Base-by-base conservation (phyloP, 2,329 filamentous ascomycete species). In the Fusarium concolor region DNA sequence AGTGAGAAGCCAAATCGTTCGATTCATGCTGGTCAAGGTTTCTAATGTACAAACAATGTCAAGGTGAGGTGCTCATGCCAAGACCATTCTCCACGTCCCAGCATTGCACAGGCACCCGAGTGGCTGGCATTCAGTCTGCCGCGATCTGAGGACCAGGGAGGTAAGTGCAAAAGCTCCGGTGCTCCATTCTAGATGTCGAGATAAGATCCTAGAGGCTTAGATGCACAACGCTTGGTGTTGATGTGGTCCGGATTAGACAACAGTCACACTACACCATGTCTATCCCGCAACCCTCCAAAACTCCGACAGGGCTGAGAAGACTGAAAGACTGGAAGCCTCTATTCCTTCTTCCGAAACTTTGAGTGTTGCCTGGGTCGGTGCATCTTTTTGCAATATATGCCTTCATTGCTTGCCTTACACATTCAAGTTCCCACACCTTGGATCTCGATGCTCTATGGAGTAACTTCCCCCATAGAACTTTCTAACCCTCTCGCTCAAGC, bases 381-480 rank as follows among this genome's bases (percentile, higher is more conserved):
- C 20, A 31, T 44, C 37, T n/a, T 35, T 24, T 18, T 29, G 31
- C 26, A 37, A 49, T 33, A 33, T 8, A 18, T 44, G 22, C 33
- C 44, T 31, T 38, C 29, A 52, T 54, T 17, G 33, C 10, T 29
- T 18, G 38, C 28, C 38, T 56, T 31, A 26, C 46, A 54, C 15
- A 38, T 38, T 31, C n/a, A 29, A 26, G 47, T 44, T 46, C 28
- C 31, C 20, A 28, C 45, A 38, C 26, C 52, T 46, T 33, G 39
- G 52, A 67, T 59, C 56, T 68, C 66, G 66, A 68, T 69, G 49
- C 11, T 26, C 8, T 3, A 49, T 17, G 41, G 41, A 46, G 47
- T 35, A 41, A 54, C 39, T 41, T 33, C 35, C 56, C 41, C 52
- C 49, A 35, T 62, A 37, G 41, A 68, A 58, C 43, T 52, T 67